Evolutionary conservation across 306 rosid species (phyloP), one percentile per base, ranked within the genome.

Genomic region (Cucumis cinereus): DNA sequence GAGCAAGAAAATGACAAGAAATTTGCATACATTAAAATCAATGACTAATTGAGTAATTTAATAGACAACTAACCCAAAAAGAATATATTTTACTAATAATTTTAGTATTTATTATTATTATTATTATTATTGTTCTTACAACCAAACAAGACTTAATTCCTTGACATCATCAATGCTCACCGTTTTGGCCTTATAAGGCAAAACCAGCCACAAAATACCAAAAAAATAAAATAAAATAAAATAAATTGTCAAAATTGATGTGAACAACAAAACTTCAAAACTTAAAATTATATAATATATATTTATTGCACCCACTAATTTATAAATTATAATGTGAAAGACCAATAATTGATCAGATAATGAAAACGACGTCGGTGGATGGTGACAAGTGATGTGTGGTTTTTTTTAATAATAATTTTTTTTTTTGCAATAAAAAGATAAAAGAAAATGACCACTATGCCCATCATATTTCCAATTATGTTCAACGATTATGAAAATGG

Each of bases 351-450:
- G 59, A 74, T 53, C 28, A 26, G 78, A 81, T 78, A 66, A 83
- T 26, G 88, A 79, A 79, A 73, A 64, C 35, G 74, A 80, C 81
- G 73, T 78, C 74, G 84, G 75, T 69, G 40, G 77, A 66, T 74
- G 76, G 77, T n/a, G 59, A 74, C 50, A 61, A 74, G 55, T 50
- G 75, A 23, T 78, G 79, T 38, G 22, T 36, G 60, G 28, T 41
- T 41, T 8, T 0, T n/a, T n/a, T n/a, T n/a, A n/a, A n/a, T n/a
- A n/a, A n/a, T n/a, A n/a, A n/a, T 43, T 38, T 38, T 7, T 38
- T 38, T 0, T 38, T 38, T 38, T 38, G 43, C 43, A 43, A 45
- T 19, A 63, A 35, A 79, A 80, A 57, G 83, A 75, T 54, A 30
- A 30, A 22, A 40, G 71, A 82, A 79, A 82, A 59, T 87, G 86